Evolutionary conservation across 441 rosid genomes (phyloP), one percentile per base, ranked within the genome.

Genomic region (Eruca vesicaria): DNA sequence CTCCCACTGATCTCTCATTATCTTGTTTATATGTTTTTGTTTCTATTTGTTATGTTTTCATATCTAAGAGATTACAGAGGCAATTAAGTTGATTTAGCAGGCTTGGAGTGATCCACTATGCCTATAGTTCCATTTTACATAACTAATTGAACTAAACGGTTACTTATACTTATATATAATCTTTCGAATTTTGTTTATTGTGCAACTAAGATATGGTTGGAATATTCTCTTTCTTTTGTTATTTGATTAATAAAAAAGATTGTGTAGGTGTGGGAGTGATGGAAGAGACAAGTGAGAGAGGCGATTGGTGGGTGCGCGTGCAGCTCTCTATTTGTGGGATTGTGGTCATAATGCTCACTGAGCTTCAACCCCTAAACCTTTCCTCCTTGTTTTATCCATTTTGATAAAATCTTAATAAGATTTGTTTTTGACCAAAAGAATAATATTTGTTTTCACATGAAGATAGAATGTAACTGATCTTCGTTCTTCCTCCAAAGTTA

Each of bases 261-360:
- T 53, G 62, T 72, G 77, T 60, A 36, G 52, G 73, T 58, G 72
- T 10, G 29, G 60, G 71, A 68, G 81, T 78, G 78, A 78, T 53
- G 73, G 45, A 67, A 66, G 73, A 66, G 79, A 69, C 58, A 75
- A 68, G 71, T 69, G 38, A 62, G 53, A 56, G 58, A 38, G 33
- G 82, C 75, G 87, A 84, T 86, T 80, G 89, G 90, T 89, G 89
- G 89, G 68, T 89, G 92, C 95, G 95, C 89, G 86, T 89, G 95
- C 93, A 76, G 82, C 77, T 36, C 81, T 38, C 66, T 72, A 75
- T 79, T 77, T 60, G 87, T 79, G 87, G 87, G 81, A 85, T 74
- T 84, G 89, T 82, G 89, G 86, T 86, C 85, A 85, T 85, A 75
- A 77, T 90, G 77, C 84, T 55, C 69, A 83, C 79, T 83, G 81